These are phyloP conservation scores for Linnemannia exigua DNA, from an alignment of 192 early-diverging fungal genomes.

Conservation along the genomic window DNA sequence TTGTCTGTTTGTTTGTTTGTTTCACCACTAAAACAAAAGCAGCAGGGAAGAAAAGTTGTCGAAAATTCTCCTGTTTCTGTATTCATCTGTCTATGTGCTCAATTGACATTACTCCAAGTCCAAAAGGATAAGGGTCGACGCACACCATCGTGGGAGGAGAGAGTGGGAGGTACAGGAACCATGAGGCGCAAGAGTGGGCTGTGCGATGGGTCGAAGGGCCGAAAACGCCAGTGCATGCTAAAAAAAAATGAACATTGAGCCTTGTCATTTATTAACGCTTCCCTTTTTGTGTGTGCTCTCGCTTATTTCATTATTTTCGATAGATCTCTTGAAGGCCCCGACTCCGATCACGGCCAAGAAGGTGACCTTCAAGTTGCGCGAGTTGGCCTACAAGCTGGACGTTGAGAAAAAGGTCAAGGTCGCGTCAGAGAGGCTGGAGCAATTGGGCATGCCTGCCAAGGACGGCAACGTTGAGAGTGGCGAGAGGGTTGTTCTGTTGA, in stretches of 20 bases:
- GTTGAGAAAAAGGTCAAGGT: constrained; percentile 93
- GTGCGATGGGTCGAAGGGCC: constrained; percentile 5
- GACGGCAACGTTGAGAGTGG: constrained; percentile 71
- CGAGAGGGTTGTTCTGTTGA: constrained; percentile 80
- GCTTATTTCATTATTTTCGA: not conserved
- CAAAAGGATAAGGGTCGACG: not conserved
- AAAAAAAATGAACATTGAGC: not conserved
- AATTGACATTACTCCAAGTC: not conserved
- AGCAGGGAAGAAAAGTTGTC: not conserved
- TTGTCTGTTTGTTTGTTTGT: not conserved
- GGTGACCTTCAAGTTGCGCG: constrained; percentile 85
- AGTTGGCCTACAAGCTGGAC: constrained; percentile 92
- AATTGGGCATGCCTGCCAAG: constrained; percentile 63
- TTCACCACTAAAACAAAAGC: not conserved
- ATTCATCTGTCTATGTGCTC: not conserved
- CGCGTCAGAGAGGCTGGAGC: constrained; percentile 82
- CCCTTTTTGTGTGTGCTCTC: not conserved
- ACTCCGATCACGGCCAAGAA: constrained; percentile 75
- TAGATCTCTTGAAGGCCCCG: constrained; percentile 77
- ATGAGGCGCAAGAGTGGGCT: constrained; percentile 12
- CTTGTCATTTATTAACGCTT: not conserved
- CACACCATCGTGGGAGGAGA: not conserved
- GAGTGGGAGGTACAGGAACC: not conserved
- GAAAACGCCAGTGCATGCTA: not conserved
- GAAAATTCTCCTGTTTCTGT: not conserved